Evolutionary conservation across 2,329 filamentous ascomycete genomes (phyloP).

Genomic region (Neonectria punicea): DNA sequence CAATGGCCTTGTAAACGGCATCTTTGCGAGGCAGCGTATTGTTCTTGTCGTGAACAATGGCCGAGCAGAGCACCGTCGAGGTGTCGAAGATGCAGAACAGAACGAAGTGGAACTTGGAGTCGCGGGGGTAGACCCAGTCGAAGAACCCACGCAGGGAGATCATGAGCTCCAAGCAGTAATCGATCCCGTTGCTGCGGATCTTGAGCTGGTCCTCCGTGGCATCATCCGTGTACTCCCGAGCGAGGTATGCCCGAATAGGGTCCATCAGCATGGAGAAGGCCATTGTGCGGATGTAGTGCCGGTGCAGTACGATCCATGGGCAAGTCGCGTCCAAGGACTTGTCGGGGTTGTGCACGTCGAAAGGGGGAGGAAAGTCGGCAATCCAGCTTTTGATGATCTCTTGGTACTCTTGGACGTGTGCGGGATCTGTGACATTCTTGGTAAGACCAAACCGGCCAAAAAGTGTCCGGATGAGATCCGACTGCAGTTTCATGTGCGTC

Average conservation of each 20-base stretch:
- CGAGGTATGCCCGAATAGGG: slow-evolving; percentile 59
- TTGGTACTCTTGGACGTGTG: slow-evolving; percentile 48
- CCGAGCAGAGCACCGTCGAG: slow-evolving; percentile 60
- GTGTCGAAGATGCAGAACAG: slow-evolving; percentile 64
- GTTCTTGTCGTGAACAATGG: slow-evolving; percentile 61
- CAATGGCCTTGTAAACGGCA: slow-evolving; percentile 53
- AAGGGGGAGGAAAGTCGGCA: slow-evolving; percentile 53
- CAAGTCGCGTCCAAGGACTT: slow-evolving; percentile 52
- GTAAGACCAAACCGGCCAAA: slow-evolving; percentile 46
- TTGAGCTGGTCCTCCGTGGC: slow-evolving; percentile 47
- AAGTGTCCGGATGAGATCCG: slow-evolving; percentile 45
- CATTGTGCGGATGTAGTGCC: slow-evolving; percentile 57
- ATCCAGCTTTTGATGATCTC: slow-evolving; percentile 55
- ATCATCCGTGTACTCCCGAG: slow-evolving; percentile 45
- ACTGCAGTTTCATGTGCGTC: slow-evolving; percentile 51
- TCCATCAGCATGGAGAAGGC: slow-evolving; percentile 57
- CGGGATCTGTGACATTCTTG: slow-evolving; percentile 41
- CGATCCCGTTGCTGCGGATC: slow-evolving; percentile 55
- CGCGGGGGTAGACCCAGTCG: slow-evolving; percentile 55
- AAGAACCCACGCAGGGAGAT: slow-evolving; percentile 53
- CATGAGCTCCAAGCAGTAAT: slow-evolving; percentile 56
- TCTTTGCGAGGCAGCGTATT: slow-evolving; percentile 52
- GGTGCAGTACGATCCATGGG: slow-evolving; percentile 58
- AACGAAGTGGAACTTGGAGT: slow-evolving; percentile 61
- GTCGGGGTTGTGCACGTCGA: slow-evolving; percentile 53